Percentiles rank a stretch among this genome's conserved stretches.
Conservation (phyloP, 208 protist genomes). For the Spongospora subterranea region DNA sequence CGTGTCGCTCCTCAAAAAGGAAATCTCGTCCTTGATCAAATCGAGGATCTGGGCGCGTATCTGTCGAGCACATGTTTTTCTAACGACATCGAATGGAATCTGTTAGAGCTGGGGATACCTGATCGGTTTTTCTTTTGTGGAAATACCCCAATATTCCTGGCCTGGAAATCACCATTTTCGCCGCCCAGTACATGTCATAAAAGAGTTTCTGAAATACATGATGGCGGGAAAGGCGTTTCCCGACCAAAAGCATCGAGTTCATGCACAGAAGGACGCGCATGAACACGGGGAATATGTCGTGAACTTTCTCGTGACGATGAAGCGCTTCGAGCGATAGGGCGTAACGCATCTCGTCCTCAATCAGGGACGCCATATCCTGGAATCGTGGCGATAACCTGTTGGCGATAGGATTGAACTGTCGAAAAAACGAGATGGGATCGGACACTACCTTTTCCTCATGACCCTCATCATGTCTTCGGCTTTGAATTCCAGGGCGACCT, state of each 20-base stretch:
- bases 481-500: neutral
- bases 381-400: neutral
- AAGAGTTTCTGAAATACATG: neutral
- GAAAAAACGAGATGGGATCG: too few species aligned
- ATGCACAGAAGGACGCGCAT: constrained; percentile 24
- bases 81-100: neutral
- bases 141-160: neutral
- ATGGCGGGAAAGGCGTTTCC: neutral
- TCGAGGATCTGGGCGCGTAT: neutral
- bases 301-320: neutral
- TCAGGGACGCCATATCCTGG: neutral
- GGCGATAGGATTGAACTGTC: neutral
- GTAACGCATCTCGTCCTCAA: constrained; percentile 20
- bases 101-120: neutral
- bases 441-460: neutral
- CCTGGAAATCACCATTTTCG: neutral
- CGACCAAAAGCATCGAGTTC: neutral
- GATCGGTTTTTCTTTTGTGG: neutral
- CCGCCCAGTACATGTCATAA: neutral
- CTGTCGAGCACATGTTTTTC: neutral
- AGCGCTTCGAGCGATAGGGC: constrained; percentile 15
- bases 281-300: constrained; percentile 34
- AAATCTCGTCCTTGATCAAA: constrained; percentile 14
- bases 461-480: constrained; percentile 19
- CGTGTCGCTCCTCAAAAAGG: neutral